phyloP scores from a whole-genome alignment of 2,329 filamentous ascomycete species.

The Alternaria triticina region DNA sequence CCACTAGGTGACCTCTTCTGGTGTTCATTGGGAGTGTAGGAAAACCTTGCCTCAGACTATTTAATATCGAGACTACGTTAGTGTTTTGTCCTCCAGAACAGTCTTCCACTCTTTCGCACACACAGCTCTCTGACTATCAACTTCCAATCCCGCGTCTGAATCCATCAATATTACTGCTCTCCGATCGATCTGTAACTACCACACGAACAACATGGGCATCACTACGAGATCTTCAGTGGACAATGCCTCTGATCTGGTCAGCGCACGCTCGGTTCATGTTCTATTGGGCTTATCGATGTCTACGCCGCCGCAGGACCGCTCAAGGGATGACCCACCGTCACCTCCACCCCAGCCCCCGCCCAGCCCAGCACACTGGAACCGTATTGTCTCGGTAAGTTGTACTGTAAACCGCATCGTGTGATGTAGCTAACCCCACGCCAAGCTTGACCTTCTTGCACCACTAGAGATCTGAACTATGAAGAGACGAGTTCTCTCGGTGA shows the following conservation, averaged over 20 bases:
- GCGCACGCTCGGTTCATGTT: neutral
- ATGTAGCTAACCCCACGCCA: slow-evolving; percentile 19
- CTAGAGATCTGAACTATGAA: slow-evolving; percentile 19
- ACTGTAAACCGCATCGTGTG: slow-evolving; percentile 2
- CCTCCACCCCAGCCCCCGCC: slow-evolving; percentile 50
- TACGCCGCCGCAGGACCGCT: slow-evolving; percentile 24
- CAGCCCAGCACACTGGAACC: slow-evolving; percentile 45
- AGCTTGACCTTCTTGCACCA: slow-evolving; percentile 29
- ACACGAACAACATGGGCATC: slow-evolving; percentile 4
- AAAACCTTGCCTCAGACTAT: slow-evolving; percentile 26
- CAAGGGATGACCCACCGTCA: slow-evolving; percentile 49
- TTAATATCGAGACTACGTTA: slow-evolving; percentile 36
- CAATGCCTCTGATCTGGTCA: neutral
- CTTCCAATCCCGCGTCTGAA: neutral
- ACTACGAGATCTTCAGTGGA: neutral
- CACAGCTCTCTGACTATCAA: neutral
- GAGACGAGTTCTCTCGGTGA: neutral
- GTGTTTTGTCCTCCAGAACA: slow-evolving; percentile 15
- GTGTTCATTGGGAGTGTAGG: slow-evolving; percentile 2
- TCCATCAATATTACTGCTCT: neutral
- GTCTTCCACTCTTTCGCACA: neutral
- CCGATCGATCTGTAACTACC: neutral
- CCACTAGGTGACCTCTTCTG: slow-evolving; percentile 10
- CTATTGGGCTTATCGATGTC: neutral
- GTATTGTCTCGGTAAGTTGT: slow-evolving; percentile 22